A percentile compares a stretch with the other conserved stretches of the same genome.
phyloP scores from a whole-genome alignment of 352 stramenopile genomes.

The Phytophthora tentaculata region DNA sequence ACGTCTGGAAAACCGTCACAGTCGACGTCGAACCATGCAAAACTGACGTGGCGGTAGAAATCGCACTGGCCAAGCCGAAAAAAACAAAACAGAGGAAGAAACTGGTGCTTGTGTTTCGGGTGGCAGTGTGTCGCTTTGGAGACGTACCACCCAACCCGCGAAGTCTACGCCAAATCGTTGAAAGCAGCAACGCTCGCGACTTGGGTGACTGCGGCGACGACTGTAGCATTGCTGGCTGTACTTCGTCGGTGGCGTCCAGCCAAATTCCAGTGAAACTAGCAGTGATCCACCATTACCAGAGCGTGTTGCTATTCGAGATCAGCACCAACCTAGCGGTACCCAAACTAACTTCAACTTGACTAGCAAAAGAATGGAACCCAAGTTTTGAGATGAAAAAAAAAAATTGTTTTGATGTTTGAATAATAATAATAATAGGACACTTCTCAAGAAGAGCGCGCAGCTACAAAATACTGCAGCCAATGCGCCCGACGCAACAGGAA shows the following conservation, averaged over 20 bases:
- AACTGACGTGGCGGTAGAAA: conserved; percentile 2
- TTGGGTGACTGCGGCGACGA: not conserved
- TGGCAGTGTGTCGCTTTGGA: conserved; percentile 55
- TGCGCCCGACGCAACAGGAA: conserved; percentile 21
- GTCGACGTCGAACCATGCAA: not conserved
- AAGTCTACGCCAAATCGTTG: conserved; percentile 26
- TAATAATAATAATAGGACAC: conserved; percentile 54
- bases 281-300: conserved; percentile 59
- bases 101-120: conserved; percentile 59
- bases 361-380: conserved; percentile 3
- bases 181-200: conserved; percentile 10
- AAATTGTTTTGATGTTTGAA: conserved; percentile 36
- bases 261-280: conserved; percentile 66
- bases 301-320: conserved; percentile 73
- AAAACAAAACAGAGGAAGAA: conserved; percentile 42
- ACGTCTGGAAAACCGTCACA: conserved; percentile 62
- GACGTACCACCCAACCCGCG: conserved; percentile 41
- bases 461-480: conserved; percentile 15
- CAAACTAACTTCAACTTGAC: conserved; percentile 15
- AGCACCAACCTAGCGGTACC: conserved; percentile 7
- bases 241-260: conserved; percentile 1
- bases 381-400: conserved; percentile 1
- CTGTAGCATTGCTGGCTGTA: conserved; percentile 2
- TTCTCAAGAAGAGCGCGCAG: conserved; percentile 23
- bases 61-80: conserved; percentile 13